Base-by-base conservation (phyloP, 208 protist species). In the Acanthamoeba rhysodes region DNA sequence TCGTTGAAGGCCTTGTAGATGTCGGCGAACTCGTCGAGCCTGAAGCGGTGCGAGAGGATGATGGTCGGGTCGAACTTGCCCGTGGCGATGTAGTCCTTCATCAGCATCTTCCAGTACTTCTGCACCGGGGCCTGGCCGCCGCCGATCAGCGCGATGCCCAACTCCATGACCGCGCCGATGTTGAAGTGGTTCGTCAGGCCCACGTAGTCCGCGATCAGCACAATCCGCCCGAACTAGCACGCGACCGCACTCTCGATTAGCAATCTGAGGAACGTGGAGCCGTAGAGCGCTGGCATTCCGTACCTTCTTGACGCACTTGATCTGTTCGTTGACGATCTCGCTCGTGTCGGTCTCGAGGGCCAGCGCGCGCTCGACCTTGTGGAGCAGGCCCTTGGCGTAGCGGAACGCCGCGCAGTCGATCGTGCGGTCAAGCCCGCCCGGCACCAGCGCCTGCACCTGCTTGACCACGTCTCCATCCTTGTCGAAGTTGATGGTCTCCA, bases 91-190 rank as follows among this genome's bases (percentile, higher is more conserved):
- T 72, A 91, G 24, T 92, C 53, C n/a, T 85, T 24, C 88, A 96
- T 55, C 27, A 96, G 84, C 62, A 91, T 85, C 37, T 96, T 80
- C 95, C 96, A 96, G 68, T 96, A 93, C 34, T 74, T 96, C 78
- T 96, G 95, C 82, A 76, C 53, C 37, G 68, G 85, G 6, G 88
- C 90, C 29, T 94, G 85, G 22, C 95, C 95, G 37, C 64, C 94
- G n/a, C 50, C 78, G 29, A 37, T 59, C 24, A 57, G 72, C 29
- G 95, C 34, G 74, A 97, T 72, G 37, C 90, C 53, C 74, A 90
- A 96, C 55, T 97, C 96, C 94, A 97, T 96, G 24, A 97, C 29
- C 20, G 96, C 95, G 53, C 96, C 96, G 62, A 97, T 72, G 32
- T 94, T 85, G 92, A 97, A 97, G 85, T 97, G 92, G 85, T 97